These are phyloP conservation scores for Tulasnella sp. DNA, from an alignment of 768 basidiomycete genomes.

Conservation along the genomic window DNA sequence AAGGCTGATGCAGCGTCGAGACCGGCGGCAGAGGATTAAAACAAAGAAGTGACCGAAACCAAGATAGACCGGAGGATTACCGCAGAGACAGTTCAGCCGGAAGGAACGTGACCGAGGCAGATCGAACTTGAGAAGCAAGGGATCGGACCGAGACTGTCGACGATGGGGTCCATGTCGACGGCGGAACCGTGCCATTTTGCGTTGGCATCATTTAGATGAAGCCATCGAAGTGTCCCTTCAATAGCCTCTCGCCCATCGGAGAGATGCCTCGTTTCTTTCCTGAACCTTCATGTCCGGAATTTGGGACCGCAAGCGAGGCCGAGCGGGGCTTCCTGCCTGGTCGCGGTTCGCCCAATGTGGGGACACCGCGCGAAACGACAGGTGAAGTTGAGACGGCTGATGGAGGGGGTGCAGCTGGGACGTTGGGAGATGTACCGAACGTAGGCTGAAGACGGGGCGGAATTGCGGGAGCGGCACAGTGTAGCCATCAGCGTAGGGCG, in stretches of 20 bases:
- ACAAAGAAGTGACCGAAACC: neutral
- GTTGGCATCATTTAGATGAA: slow-evolving; percentile 46
- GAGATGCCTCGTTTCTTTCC: slow-evolving; percentile 35
- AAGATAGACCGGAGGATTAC: neutral
- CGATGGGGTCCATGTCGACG: neutral
- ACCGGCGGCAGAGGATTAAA: neutral
- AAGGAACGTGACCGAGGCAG: neutral
- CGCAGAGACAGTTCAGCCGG: slow-evolving; percentile 6
- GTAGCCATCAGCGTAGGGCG: neutral
- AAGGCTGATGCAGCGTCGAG: neutral
- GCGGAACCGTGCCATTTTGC: neutral
- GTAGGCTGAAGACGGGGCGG: neutral
- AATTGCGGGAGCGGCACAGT: neutral
- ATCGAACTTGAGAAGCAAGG: neutral
- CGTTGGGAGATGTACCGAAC: slow-evolving; percentile 1
- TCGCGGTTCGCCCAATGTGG: slow-evolving; percentile 7
- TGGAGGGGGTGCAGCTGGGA: slow-evolving; percentile 25
- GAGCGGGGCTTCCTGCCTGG: slow-evolving; percentile 4
- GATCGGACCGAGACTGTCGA: neutral
- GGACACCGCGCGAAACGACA: slow-evolving; percentile 14
- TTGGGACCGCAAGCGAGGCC: slow-evolving; percentile 18
- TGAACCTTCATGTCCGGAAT: slow-evolving; percentile 3
- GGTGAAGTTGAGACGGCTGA: slow-evolving; percentile 21
- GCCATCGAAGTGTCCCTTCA: slow-evolving; percentile 90
- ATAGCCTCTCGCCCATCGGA: slow-evolving; percentile 74